phyloP scores from a whole-genome alignment of 208 protist species.

The Trypanosoma cruzi region DNA sequence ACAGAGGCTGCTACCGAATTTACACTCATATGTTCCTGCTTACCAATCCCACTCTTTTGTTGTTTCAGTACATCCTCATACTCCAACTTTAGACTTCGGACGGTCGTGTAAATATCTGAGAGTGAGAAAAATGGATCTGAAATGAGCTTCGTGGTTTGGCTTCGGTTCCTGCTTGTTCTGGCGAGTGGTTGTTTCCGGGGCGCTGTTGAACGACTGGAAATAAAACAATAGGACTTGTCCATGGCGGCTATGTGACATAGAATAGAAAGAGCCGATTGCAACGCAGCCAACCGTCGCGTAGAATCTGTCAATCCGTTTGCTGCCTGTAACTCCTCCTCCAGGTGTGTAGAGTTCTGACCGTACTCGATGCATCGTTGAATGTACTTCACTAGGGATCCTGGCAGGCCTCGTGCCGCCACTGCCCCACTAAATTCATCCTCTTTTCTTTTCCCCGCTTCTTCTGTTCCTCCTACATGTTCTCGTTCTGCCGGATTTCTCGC shows the following conservation, averaged over 20 bases:
- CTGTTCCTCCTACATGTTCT: neutral
- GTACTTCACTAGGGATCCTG: neutral
- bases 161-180: neutral
- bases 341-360: neutral
- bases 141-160: neutral
- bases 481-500: neutral
- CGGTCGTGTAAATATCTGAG: constrained; percentile 33
- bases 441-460: neutral
- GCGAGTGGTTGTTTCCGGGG: neutral
- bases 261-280: constrained; percentile 53
- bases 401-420: neutral
- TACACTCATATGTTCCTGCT: neutral
- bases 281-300: constrained; percentile 9
- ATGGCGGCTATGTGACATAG: constrained; percentile 50
- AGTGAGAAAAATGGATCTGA: constrained; percentile 5
- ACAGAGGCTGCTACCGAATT: neutral
- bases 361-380: constrained; percentile 24
- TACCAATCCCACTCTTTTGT: constrained; percentile 8
- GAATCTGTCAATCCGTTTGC: neutral
- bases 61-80: constrained; percentile 28
- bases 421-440: neutral
- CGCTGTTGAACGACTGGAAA: constrained; percentile 7
- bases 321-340: neutral
- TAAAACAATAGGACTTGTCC: constrained; percentile 40
- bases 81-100: constrained; percentile 23